Percentiles rank a stretch among this genome's conserved stretches.
phyloP scores from a whole-genome alignment of 805 yeast species.

The Lipomyces japonicus region DNA sequence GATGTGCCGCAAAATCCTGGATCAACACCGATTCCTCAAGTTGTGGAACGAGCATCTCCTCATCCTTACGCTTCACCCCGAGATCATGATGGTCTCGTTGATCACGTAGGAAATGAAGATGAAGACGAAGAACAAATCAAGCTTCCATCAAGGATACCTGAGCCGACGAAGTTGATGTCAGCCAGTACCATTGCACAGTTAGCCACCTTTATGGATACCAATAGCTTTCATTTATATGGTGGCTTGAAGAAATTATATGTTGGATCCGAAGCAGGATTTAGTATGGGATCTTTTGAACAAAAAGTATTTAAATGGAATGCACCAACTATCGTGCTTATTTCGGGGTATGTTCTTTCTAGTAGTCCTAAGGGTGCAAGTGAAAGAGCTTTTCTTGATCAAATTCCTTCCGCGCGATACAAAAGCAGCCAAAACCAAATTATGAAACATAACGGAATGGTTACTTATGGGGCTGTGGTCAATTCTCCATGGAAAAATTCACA shows the following conservation, averaged over 20 bases:
- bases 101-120: slow-evolving; percentile 4
- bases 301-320: slow-evolving; percentile 88
- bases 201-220: slow-evolving; percentile 38
- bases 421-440: slow-evolving; percentile 24
- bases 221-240: slow-evolving; percentile 26
- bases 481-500: slow-evolving; percentile 77
- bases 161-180: slow-evolving; percentile 44
- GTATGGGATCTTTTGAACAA: slow-evolving; percentile 80
- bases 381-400: slow-evolving; percentile 29
- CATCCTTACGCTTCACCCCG: slow-evolving; percentile 17
- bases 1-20: slow-evolving; percentile 18
- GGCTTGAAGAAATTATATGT: slow-evolving; percentile 56
- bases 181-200: slow-evolving; percentile 44
- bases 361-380: slow-evolving; percentile 30
- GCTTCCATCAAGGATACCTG: slow-evolving; percentile 23
- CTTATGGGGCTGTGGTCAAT: slow-evolving; percentile 61
- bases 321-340: slow-evolving; percentile 67
- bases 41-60: slow-evolving; percentile 9
- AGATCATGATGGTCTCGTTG: slow-evolving; percentile 26
- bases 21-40: not conserved
- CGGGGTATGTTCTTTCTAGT: slow-evolving; percentile 48
- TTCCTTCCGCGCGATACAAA: slow-evolving; percentile 30
- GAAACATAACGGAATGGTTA: slow-evolving; percentile 40
- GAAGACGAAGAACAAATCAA: slow-evolving; percentile 5
- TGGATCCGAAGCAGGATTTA: slow-evolving; percentile 78